These are phyloP conservation scores for Telopea speciosissima DNA, from an alignment of 177 flowering plant species.

Conservation along the genomic window DNA sequence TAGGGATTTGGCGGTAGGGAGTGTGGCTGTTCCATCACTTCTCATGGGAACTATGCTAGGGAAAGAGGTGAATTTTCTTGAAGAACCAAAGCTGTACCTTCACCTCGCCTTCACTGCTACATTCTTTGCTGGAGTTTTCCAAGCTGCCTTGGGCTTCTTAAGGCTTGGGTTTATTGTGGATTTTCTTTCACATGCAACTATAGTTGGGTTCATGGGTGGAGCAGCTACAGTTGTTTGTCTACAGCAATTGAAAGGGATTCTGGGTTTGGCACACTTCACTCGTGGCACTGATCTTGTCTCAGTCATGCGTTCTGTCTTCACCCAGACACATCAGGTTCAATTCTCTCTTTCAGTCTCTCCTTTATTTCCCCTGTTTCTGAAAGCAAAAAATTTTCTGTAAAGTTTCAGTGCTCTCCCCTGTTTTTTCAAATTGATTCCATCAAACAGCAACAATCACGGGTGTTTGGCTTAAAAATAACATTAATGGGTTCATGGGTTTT, in stretches of 20 bases:
- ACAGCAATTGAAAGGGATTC: conserved; percentile 49
- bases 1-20: conserved; percentile 82
- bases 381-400: too few relatives aligned
- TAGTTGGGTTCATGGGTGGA: conserved; percentile 37
- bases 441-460: too few relatives aligned
- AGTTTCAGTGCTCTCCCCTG: too few relatives aligned
- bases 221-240: conserved; percentile 44
- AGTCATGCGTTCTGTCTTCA: conserved; percentile 46
- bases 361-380: too few relatives aligned
- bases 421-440: too few relatives aligned
- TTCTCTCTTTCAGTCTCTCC: too few relatives aligned
- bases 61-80: conserved; percentile 41
- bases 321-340: conserved; percentile 59
- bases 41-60: conserved; percentile 71
- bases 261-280: conserved; percentile 49
- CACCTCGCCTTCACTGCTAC: conserved; percentile 91
- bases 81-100: conserved; percentile 61
- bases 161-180: conserved; percentile 60
- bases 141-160: conserved; percentile 61
- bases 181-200: conserved; percentile 36
- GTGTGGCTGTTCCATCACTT: conserved; percentile 81
- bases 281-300: conserved; percentile 36
- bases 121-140: conserved; percentile 69
- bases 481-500: not conserved
- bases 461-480: too few relatives aligned